Percentiles rank a stretch among this genome's conserved stretches.
Conservation (phyloP, 2,329 filamentous ascomycete species). For the Fusarium praegraminearum region DNA sequence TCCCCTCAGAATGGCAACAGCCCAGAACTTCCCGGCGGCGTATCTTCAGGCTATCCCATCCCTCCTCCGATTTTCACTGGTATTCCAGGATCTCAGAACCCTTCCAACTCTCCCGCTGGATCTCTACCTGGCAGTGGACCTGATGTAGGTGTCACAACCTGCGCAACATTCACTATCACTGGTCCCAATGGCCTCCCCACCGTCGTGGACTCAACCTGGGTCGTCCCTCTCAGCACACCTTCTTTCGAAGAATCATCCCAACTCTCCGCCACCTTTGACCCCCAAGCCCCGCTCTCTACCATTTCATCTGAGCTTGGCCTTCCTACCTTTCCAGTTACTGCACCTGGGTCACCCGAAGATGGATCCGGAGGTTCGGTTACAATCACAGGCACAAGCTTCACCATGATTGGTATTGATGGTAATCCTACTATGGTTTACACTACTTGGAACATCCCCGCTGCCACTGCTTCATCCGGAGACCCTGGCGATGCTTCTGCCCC, state of each 20-base stretch:
- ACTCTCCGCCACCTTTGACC: conserved; percentile 21
- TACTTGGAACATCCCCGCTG: conserved; percentile 36
- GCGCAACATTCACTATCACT: conserved; percentile 48
- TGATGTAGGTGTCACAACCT: conserved; percentile 38
- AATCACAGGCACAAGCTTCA: conserved; percentile 41
- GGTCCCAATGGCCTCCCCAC: conserved; percentile 52
- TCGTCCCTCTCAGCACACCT: conserved; percentile 41
- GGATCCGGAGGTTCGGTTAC: conserved; percentile 20
- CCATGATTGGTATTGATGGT: conserved; percentile 40
- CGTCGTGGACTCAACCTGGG: conserved; percentile 52
- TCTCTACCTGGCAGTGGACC: conserved; percentile 18
- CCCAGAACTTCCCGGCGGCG: conserved; percentile 31
- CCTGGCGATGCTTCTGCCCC: conserved; percentile 14
- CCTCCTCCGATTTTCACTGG: conserved; percentile 30
- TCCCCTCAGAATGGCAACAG: conserved; percentile 19
- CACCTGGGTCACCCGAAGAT: conserved; percentile 28
- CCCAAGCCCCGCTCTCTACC: conserved; percentile 28
- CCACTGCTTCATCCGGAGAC: conserved; percentile 12
- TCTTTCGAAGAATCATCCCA: conserved; percentile 27
- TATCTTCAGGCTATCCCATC: conserved; percentile 27
- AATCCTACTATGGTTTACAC: conserved; percentile 38
- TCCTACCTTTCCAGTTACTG: conserved; percentile 20
- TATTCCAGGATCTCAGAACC: conserved; percentile 15
- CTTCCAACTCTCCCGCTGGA: conserved; percentile 20
- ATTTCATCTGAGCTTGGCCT: conserved; percentile 34